Evolutionary conservation across 345 rosid species (phyloP), one percentile per base, ranked within the genome.

Genomic region (Euphorbia tirucalli): DNA sequence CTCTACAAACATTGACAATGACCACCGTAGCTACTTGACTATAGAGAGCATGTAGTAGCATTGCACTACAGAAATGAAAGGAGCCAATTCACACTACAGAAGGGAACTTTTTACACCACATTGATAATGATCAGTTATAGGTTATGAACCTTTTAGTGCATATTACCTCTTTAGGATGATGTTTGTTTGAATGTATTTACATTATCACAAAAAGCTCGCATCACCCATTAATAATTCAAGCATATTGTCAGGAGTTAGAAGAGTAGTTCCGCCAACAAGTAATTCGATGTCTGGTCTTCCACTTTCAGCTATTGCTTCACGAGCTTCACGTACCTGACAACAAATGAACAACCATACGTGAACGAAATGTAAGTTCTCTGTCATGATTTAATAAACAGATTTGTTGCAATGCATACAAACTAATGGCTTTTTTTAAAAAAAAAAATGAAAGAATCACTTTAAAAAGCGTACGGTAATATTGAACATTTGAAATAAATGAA

Each of bases 211-310:
- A 73, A 76, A 81, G 78, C 93, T 87, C 19, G 81, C 84, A 27
- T 85, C 75, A 39, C 96, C 96, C 66, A 90, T 37, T 24, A 94
- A 82, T 68, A 87, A 73, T 77, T 88, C 96, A 74, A 94, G 82
- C 98, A 92, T 92, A 84, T 85, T 84, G 37, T 81, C 87, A 9
- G 98, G 96, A 14, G 93, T 89, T 50, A 94, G 83, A 70, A 94
- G 86, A n/a, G 96, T 92, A 27, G 98, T 92, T 81, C 98, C 98
- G 8, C 98, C 98, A 25, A 86, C 77, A 71, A 92, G 81, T 80
- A 90, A 57, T 57, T 86, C 90, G 55, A 88, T 65, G 61, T 94
- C 96, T 1, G 97, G 96, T 81, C 91, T 87, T 74, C 95, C 92
- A 44, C 89, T 84, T 75, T 90, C 96, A 2, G 92, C 78, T 39